phyloP scores from a whole-genome alignment of 306 rosid genomes.

The Comarum palustre region DNA sequence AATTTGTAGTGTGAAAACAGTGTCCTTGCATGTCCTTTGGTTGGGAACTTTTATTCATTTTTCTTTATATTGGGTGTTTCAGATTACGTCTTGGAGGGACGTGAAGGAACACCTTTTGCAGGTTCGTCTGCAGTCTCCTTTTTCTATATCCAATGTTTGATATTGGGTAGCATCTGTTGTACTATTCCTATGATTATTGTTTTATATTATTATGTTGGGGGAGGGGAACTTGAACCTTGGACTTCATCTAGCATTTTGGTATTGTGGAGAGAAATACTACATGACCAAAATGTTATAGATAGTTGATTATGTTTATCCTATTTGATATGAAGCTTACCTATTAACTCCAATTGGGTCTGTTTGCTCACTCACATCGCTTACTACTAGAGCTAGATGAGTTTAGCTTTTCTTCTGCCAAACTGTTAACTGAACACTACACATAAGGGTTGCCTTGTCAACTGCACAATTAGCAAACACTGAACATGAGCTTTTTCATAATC shows the following conservation, averaged over 20 bases:
- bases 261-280: background rate
- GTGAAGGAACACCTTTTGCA: conserved; percentile 95
- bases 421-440: too few species aligned
- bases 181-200: background rate
- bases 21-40: conserved; percentile 12
- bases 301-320: conserved; percentile 3
- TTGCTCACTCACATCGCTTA: background rate
- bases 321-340: background rate
- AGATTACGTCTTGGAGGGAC: conserved; percentile 98
- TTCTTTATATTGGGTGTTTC: conserved; percentile 15
- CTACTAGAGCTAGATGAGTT: background rate
- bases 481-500: too few species aligned
- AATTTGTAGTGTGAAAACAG: background rate
- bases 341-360: background rate
- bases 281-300: background rate
- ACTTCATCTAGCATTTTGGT: background rate
- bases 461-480: too few species aligned
- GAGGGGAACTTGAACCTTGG: background rate
- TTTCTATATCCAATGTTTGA: conserved; percentile 11
- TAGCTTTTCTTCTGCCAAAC: background rate
- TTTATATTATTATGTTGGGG: background rate
- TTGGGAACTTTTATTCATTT: conserved; percentile 9
- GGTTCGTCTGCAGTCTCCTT: conserved; percentile 40
- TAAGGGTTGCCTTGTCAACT: too few species aligned
- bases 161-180: conserved; percentile 16